These are phyloP conservation scores for Trypanosoma platydactyli DNA, from an alignment of 208 protist genomes.

Conservation along the genomic window DNA sequence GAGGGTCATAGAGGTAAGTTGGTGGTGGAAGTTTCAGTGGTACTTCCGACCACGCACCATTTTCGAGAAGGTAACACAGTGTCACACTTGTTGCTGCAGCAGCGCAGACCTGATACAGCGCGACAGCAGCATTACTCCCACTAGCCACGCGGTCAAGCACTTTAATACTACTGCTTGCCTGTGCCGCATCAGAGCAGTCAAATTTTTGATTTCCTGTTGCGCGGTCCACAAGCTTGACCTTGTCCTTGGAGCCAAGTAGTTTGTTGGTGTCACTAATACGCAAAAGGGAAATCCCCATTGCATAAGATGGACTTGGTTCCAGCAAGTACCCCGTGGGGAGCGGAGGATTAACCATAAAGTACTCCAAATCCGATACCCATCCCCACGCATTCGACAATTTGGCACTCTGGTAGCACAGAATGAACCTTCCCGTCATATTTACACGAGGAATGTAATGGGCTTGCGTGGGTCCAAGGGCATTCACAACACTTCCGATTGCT, in stretches of 20 bases:
- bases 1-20: slow-evolving; percentile 54
- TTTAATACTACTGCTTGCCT: slow-evolving; percentile 41
- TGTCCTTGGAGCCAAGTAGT: slow-evolving; percentile 38
- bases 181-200: slow-evolving; percentile 51
- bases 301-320: slow-evolving; percentile 47
- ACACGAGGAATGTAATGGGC: slow-evolving; percentile 68
- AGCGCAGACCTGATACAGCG: slow-evolving; percentile 67
- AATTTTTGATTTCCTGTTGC: slow-evolving; percentile 35
- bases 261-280: slow-evolving; percentile 39
- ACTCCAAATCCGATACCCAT: slow-evolving; percentile 50
- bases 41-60: slow-evolving; percentile 73
- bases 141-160: slow-evolving; percentile 31
- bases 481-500: slow-evolving; percentile 49
- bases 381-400: slow-evolving; percentile 46
- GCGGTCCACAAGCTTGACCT: slow-evolving; percentile 55
- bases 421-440: slow-evolving; percentile 64
- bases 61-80: slow-evolving; percentile 70
- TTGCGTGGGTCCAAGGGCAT: slow-evolving; percentile 36
- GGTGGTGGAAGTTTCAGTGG: slow-evolving; percentile 45
- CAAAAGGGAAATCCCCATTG: slow-evolving; percentile 51
- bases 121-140: slow-evolving; percentile 41
- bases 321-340: slow-evolving; percentile 58
- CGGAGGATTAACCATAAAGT: slow-evolving; percentile 68
- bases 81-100: slow-evolving; percentile 44
- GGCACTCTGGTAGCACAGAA: slow-evolving; percentile 84